Conservation (phyloP, 1,139 yeast genomes). For the Komagataea norvegica region DNA sequence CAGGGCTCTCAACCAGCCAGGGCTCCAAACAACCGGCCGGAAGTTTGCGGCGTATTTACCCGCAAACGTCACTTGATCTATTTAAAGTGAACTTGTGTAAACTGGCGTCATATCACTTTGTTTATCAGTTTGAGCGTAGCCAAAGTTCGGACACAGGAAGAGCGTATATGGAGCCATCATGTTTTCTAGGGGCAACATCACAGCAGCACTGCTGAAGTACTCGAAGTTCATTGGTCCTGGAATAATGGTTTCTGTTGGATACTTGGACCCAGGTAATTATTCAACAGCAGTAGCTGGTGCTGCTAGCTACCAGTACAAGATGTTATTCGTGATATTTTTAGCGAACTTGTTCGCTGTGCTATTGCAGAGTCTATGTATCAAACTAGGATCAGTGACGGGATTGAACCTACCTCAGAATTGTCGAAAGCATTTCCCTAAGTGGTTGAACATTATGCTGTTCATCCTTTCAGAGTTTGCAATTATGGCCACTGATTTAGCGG, state of each 20-base stretch:
- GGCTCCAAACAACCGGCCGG: too few species aligned
- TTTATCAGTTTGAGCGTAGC: too few species aligned
- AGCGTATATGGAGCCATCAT: too few species aligned
- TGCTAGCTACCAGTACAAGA: constrained; percentile 77
- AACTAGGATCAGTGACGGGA: constrained; percentile 88
- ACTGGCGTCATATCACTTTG: too few species aligned
- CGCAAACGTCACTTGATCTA: too few species aligned
- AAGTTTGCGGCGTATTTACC: too few species aligned
- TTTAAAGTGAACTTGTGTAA: too few species aligned
- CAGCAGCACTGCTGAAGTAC: constrained; percentile 41
- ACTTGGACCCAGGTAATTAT: constrained; percentile 97
- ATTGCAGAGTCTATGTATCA: constrained; percentile 77
- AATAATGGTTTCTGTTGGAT: constrained; percentile 89
- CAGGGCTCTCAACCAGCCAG: neutral
- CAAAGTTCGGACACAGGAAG: too few species aligned
- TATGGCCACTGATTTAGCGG: constrained; percentile 89
- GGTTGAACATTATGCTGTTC: constrained; percentile 60
- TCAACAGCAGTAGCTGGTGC: constrained; percentile 95
- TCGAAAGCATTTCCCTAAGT: constrained; percentile 62
- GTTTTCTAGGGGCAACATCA: too few species aligned
- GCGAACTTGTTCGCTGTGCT: constrained; percentile 86
- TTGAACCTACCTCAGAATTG: constrained; percentile 85
- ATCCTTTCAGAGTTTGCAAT: constrained; percentile 81
- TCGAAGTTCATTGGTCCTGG: constrained; percentile 84
- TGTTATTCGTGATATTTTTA: constrained; percentile 72